These are phyloP conservation scores for Oxalis stricta DNA, from an alignment of 441 rosid genomes.

Conservation along the genomic window DNA sequence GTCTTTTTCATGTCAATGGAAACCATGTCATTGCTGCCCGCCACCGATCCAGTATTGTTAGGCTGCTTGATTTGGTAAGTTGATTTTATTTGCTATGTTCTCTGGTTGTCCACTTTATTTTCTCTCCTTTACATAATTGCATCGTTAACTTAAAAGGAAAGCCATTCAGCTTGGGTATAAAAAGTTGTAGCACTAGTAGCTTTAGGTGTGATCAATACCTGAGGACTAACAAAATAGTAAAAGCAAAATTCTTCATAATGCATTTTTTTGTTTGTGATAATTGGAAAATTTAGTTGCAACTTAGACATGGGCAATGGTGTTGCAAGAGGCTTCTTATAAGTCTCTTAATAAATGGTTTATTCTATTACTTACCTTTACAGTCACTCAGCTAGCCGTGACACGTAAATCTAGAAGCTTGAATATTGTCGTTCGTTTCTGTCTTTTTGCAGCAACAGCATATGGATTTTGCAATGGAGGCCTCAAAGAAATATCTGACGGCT, in stretches of 20 bases:
- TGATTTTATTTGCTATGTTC: conserved; percentile 2
- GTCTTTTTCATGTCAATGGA: conserved; percentile 34
- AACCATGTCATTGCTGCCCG: conserved; percentile 32
- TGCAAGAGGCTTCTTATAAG: not conserved
- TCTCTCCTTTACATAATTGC: not conserved
- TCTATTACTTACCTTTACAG: not conserved
- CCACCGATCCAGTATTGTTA: conserved; percentile 28
- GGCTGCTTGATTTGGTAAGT: conserved; percentile 73
- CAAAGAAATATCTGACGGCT: conserved; percentile 46
- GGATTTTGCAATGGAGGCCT: conserved; percentile 64
- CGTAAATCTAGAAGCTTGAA: not conserved
- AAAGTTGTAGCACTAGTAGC: too few species aligned
- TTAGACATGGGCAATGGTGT: not conserved
- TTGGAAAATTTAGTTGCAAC: not conserved
- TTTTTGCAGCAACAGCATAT: conserved; percentile 61
- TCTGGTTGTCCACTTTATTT: not conserved
- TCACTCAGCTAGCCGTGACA: not conserved
- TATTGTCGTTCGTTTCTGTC: too few species aligned
- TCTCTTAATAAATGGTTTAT: not conserved
- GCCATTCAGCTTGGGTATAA: too few species aligned
- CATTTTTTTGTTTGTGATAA: too few species aligned
- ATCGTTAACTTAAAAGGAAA: too few species aligned
- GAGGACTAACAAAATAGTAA: too few species aligned
- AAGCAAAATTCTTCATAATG: too few species aligned
- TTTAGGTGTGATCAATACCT: too few species aligned